Evolutionary conservation across 2,329 filamentous ascomycete genomes (phyloP).

Genomic region (Sclerotinia spermophila): DNA sequence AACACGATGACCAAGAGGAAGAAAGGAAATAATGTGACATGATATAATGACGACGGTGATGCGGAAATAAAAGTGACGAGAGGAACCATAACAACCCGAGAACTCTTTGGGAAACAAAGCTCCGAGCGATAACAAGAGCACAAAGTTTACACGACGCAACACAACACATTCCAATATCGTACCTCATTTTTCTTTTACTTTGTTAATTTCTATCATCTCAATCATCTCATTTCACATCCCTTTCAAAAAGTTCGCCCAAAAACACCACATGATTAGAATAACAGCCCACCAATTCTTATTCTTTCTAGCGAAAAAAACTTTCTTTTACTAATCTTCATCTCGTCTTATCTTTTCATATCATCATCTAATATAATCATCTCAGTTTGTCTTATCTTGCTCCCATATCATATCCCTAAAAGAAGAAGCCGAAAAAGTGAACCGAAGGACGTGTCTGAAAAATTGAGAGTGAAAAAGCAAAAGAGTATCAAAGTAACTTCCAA

Average conservation of each 20-base stretch:
- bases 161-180: not conserved
- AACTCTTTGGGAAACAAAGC: too few species aligned
- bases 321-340: conserved; percentile 7
- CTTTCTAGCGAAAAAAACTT: not conserved
- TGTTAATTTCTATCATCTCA: not conserved
- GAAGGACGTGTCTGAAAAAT: not conserved
- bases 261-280: not conserved
- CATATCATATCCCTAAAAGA: conserved; percentile 15
- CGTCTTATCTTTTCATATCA: conserved; percentile 10
- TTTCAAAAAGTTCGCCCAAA: not conserved
- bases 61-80: not conserved
- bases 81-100: not conserved
- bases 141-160: not conserved
- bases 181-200: not conserved
- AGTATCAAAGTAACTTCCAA: conserved; percentile 15
- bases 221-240: conserved; percentile 11
- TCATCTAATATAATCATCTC: conserved; percentile 15
- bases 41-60: not conserved
- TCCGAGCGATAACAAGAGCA: not conserved
- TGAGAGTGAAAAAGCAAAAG: conserved; percentile 5
- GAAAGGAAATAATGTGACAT: not conserved
- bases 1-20: not conserved
- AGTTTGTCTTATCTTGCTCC: conserved; percentile 4
- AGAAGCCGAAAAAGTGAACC: not conserved
- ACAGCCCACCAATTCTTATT: not conserved